Base-by-base conservation (phyloP, 192 early-diverging fungal species). In the Coemansia sp. region DNA sequence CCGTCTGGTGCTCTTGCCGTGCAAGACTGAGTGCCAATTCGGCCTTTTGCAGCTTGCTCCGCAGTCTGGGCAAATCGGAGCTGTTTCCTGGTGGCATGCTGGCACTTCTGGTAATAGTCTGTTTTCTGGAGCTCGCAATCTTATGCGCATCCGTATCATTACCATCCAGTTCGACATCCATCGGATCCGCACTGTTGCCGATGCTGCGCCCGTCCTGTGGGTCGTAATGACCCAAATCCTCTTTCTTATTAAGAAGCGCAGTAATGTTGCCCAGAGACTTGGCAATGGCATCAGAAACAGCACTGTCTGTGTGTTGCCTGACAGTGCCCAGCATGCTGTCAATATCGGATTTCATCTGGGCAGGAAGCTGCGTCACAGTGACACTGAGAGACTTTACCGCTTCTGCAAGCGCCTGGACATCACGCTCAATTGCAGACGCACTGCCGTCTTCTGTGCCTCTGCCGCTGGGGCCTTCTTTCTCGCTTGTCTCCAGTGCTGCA, bases 351-450 rank as follows among this genome's bases (percentile, higher is more conserved):
- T 81, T 85, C 9, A 91, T 65, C 47, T 85, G 85, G 0, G 66
- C 68, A 42, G 88, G 86, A 13, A 90, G 62, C 54, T 88, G 82
- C 6, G 84, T 71, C 13, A 75, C 86, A 39, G 69, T 85, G 65
- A 64, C 84, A 61, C 56, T 84, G 72, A 79, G 82, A 18, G 60
- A 60, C 64, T 83, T 75, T 2, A 71, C 62, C 6, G 49, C 56
- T n/a, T 38, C 45, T 19, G 63, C 64, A 32, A 72, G 47, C 1
- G 49, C 61, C 5, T 65, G 67, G 3, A 61, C 13, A 11, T 53
- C 32, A 50, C 48, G 11, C 48, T 50, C n/a, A n/a, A 18, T n/a
- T 26, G 52, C 52, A 54, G 23, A 9, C 11, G 21, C 21, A 18
- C 13, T 19, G 48, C 48, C 42, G 49, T 54, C 60, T 43, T 47